phyloP scores from a whole-genome alignment of 768 basidiomycete genomes.

The Sporobolomyces roseus region DNA sequence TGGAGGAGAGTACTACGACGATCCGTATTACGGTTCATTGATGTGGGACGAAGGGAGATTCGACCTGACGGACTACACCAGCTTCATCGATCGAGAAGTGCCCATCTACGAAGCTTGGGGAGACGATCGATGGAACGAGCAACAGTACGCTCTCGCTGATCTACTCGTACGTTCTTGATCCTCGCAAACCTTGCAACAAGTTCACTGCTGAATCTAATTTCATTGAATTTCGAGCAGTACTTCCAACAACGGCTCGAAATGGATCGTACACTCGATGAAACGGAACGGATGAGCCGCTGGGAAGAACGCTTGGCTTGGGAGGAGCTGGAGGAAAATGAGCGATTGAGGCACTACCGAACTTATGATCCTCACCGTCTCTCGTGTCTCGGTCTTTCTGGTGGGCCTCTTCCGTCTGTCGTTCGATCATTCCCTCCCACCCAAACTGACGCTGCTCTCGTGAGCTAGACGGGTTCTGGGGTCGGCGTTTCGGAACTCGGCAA shows the following conservation, averaged over 20 bases:
- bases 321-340: conserved; percentile 12
- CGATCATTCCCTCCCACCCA: too few relatives aligned
- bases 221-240: not conserved
- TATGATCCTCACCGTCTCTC: not conserved
- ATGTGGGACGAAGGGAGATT: not conserved
- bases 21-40: not conserved
- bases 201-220: not conserved
- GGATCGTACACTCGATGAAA: conserved; percentile 14
- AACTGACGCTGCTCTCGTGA: too few relatives aligned
- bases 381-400: conserved; percentile 18
- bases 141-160: conserved; percentile 30
- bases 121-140: conserved; percentile 6
- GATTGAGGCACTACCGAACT: not conserved
- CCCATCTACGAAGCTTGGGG: conserved; percentile 12
- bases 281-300: conserved; percentile 23
- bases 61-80: not conserved
- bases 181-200: not conserved
- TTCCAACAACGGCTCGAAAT: conserved; percentile 32
- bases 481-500: conserved; percentile 14
- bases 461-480: conserved; percentile 25
- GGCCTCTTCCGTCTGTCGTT: too few relatives aligned
- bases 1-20: not conserved
- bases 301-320: conserved; percentile 33
- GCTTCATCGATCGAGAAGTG: not conserved
- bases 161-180: conserved; percentile 15